Evolutionary conservation across 768 basidiomycete species (phyloP).

Genomic region (Mycena belliarum): DNA sequence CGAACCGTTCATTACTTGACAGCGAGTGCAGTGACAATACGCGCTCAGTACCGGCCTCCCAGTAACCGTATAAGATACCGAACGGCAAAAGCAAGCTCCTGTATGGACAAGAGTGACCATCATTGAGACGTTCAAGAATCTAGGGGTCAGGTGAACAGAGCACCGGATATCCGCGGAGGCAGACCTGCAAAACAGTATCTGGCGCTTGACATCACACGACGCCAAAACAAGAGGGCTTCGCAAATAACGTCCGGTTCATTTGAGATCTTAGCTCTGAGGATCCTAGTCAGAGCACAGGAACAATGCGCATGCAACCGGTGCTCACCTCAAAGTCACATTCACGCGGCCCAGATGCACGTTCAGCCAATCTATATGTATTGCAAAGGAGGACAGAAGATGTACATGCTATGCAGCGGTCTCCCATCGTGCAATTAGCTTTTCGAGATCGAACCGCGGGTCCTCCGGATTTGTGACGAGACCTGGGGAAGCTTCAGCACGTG

Average conservation of each 20-base stretch:
- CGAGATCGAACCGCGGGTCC: slow-evolving; percentile 93
- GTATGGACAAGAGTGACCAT: slow-evolving; percentile 28
- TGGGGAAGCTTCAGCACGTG: neutral
- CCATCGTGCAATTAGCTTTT: slow-evolving; percentile 80
- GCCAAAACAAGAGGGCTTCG: neutral
- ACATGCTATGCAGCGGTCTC: slow-evolving; percentile 37
- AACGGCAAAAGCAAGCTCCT: slow-evolving; percentile 64
- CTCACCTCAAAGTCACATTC: slow-evolving; percentile 8
- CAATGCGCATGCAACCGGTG: neutral
- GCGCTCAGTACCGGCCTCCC: slow-evolving; percentile 55
- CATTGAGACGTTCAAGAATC: neutral
- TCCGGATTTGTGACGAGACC: slow-evolving; percentile 80
- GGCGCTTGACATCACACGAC: neutral
- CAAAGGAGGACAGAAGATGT: slow-evolving; percentile 6
- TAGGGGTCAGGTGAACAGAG: slow-evolving; percentile 12
- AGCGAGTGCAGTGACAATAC: slow-evolving; percentile 73
- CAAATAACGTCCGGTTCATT: neutral
- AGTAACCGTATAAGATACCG: slow-evolving; percentile 46
- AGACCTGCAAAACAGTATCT: neutral
- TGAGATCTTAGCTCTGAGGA: neutral
- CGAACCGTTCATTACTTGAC: slow-evolving; percentile 60
- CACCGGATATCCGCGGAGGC: neutral
- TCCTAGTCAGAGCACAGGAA: neutral
- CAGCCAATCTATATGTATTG: slow-evolving; percentile 18
- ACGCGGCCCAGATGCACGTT: neutral